Evolutionary conservation across 768 basidiomycete species (phyloP).

Genomic region (Botryobasidium botryosum): DNA sequence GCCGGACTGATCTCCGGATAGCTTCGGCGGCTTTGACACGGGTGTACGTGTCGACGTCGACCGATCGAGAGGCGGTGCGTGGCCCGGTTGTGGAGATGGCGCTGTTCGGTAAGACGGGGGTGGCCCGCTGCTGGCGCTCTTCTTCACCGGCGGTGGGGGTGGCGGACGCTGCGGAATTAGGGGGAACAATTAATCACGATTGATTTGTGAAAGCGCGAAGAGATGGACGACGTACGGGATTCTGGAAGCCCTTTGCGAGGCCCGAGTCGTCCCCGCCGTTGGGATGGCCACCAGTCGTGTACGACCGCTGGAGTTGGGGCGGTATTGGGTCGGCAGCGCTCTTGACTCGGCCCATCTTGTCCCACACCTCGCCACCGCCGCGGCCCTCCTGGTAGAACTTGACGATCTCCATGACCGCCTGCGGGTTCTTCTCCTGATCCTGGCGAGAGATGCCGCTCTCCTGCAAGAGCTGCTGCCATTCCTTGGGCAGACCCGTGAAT

Average conservation of each 20-base stretch:
- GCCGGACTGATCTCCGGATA: too few species aligned
- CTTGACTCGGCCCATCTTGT: conserved; percentile 58
- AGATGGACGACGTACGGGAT: conserved; percentile 32
- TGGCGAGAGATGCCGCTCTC: conserved; percentile 86
- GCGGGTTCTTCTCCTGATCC: conserved; percentile 96
- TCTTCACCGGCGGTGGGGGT: conserved; percentile 8
- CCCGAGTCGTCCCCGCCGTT: conserved; percentile 1
- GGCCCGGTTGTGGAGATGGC: conserved; percentile 50
- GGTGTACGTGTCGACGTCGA: conserved; percentile 34
- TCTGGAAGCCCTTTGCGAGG: conserved; percentile 30
- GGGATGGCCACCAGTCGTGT: neutral
- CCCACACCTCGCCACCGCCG: conserved; percentile 64
- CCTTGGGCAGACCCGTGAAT: conserved; percentile 93
- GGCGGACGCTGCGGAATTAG: conserved; percentile 27
- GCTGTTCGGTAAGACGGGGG: conserved; percentile 48
- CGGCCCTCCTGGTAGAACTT: conserved; percentile 82
- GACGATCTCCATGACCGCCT: conserved; percentile 97
- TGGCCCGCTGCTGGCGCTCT: conserved; percentile 26
- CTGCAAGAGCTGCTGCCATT: conserved; percentile 92
- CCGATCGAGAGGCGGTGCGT: conserved; percentile 61
- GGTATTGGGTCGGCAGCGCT: conserved; percentile 14
- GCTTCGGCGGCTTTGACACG: neutral
- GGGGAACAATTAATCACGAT: conserved; percentile 13
- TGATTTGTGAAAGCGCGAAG: neutral
- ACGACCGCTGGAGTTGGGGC: neutral